These are phyloP conservation scores for Scalesia atractyloides DNA, from an alignment of 129 eudicot genomes.

Conservation along the genomic window DNA sequence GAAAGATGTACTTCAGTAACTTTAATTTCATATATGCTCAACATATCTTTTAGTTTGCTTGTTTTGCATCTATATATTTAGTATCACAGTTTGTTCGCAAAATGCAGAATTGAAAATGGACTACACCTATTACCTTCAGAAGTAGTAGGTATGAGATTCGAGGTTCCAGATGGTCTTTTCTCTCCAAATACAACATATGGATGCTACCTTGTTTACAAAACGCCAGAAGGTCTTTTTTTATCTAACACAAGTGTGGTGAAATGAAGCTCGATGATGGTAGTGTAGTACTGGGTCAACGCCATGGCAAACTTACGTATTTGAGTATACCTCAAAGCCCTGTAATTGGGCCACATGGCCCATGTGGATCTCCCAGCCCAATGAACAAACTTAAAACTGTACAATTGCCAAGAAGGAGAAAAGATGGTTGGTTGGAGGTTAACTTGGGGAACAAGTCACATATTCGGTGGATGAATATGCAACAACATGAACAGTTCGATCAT, in stretches of 20 bases:
- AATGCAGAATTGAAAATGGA: background rate
- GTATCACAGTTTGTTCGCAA: background rate
- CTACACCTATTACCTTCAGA: background rate
- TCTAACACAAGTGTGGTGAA: background rate
- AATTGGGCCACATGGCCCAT: background rate
- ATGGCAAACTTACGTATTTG: background rate
- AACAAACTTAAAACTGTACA: background rate
- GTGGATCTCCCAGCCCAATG: background rate
- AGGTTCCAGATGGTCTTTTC: background rate
- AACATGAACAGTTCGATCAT: background rate
- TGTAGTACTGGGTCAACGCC: too few species aligned
- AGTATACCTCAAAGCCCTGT: constrained; percentile 13
- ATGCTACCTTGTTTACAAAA: constrained; percentile 20
- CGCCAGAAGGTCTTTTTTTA: background rate
- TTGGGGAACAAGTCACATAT: background rate
- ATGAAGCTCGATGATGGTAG: background rate
- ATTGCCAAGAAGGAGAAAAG: constrained; percentile 1
- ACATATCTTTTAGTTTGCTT: too few species aligned
- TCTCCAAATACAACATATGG: constrained; percentile 7
- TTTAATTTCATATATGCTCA: too few species aligned
- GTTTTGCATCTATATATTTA: too few species aligned
- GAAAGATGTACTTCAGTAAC: too few species aligned
- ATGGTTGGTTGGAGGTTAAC: constrained; percentile 15
- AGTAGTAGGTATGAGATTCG: background rate
- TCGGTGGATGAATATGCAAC: background rate